Evolutionary conservation across 805 yeast species (phyloP).

Genomic region (Myxozyma geophila): DNA sequence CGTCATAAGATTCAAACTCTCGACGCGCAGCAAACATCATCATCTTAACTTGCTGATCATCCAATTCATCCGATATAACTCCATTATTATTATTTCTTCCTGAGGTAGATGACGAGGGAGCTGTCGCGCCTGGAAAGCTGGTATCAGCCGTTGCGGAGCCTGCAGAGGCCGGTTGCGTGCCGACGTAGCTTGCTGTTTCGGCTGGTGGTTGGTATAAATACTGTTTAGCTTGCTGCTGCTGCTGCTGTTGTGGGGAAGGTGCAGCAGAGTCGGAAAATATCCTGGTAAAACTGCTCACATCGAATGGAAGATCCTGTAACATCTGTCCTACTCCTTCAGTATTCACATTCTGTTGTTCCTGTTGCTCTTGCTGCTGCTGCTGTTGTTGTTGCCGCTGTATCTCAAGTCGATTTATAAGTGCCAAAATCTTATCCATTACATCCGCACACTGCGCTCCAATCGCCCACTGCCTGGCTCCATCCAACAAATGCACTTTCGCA

Average conservation of each 20-base stretch:
- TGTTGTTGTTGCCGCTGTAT: constrained; percentile 6
- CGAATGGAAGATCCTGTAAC: constrained; percentile 4
- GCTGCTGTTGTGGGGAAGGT: constrained; percentile 3
- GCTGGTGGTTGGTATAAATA: background rate
- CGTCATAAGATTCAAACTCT: constrained; percentile 18
- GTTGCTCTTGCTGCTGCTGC: constrained; percentile 6
- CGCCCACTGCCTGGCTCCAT: constrained; percentile 21
- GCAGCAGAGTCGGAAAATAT: background rate
- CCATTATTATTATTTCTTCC: background rate
- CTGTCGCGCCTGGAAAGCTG: background rate
- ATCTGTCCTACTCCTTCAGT: too few species aligned
- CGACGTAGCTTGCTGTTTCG: constrained; percentile 5
- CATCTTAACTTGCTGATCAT: constrained; percentile 5
- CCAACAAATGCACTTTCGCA: constrained; percentile 12
- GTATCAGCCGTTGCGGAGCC: too few species aligned
- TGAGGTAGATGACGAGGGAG: background rate
- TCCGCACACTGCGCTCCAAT: constrained; percentile 27
- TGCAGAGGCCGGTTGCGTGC: too few species aligned
- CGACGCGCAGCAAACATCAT: constrained; percentile 22
- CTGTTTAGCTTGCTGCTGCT: constrained; percentile 17
- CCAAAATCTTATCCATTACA: constrained; percentile 11
- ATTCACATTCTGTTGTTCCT: too few species aligned
- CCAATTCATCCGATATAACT: background rate
- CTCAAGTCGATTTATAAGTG: constrained; percentile 5
- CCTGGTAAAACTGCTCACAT: constrained; percentile 5